phyloP scores from a whole-genome alignment of 2,329 filamentous ascomycete species.

The Calonectria henricotiae region DNA sequence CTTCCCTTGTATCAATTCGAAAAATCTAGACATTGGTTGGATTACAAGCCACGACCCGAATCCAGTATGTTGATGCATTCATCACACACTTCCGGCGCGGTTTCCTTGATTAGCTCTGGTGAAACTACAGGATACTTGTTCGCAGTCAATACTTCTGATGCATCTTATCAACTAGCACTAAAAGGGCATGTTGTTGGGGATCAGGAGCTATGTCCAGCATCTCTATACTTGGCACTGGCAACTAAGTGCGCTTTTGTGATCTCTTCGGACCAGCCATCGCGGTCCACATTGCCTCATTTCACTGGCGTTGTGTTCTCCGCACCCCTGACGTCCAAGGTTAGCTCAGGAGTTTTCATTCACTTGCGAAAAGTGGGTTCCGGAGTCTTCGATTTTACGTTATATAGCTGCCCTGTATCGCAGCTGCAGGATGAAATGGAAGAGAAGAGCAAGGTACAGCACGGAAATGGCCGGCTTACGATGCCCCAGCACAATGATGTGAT shows the following conservation, averaged over 20 bases:
- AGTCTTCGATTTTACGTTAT: neutral
- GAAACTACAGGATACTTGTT: neutral
- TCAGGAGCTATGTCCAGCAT: neutral
- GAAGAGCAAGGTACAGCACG: neutral
- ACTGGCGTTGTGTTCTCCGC: neutral
- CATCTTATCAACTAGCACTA: neutral
- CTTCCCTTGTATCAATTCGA: conserved; percentile 8
- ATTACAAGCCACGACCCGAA: neutral
- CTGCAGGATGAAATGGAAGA: neutral
- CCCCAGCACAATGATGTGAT: neutral
- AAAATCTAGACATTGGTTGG: neutral
- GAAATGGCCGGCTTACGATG: neutral
- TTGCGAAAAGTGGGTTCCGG: neutral
- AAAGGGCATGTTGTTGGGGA: neutral
- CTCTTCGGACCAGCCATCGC: neutral
- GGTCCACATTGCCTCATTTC: neutral
- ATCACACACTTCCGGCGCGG: neutral
- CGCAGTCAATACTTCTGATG: neutral
- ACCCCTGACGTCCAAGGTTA: neutral
- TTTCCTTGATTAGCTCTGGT: neutral
- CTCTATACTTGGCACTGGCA: neutral
- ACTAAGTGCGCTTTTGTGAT: neutral
- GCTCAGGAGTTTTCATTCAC: neutral
- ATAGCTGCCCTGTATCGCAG: neutral
- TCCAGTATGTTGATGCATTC: neutral